Percentiles rank a stretch among this genome's conserved stretches.
Evolutionary conservation across 208 protist species (phyloP).

Genomic region (Strigomonas culicis): DNA sequence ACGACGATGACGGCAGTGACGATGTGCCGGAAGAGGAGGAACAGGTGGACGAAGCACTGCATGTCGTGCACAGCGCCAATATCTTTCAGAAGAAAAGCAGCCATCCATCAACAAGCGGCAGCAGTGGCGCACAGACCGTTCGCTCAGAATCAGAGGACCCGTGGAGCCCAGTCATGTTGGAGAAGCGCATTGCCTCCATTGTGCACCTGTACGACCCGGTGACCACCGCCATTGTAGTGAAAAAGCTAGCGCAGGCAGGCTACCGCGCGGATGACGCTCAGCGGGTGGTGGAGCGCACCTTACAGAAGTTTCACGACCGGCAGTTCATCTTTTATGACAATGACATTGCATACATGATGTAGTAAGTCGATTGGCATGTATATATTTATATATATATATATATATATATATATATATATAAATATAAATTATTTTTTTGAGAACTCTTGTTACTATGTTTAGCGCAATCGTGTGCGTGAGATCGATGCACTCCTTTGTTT

Average conservation of each 20-base stretch:
- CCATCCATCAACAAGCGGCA: too few relatives aligned
- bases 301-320: constrained; percentile 68
- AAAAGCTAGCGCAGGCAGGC: constrained; percentile 70
- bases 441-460: background rate
- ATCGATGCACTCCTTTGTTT: too few relatives aligned
- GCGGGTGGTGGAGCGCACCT: constrained; percentile 42
- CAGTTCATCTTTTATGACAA: constrained; percentile 80
- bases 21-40: constrained; percentile 3
- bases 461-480: too few relatives aligned
- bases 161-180: constrained; percentile 32
- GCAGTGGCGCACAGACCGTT: too few relatives aligned
- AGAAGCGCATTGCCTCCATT: constrained; percentile 66
- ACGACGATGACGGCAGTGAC: background rate
- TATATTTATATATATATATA: background rate
- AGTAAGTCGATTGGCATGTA: constrained; percentile 1
- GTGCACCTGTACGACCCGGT: constrained; percentile 80
- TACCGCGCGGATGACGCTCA: constrained; percentile 35
- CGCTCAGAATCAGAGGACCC: background rate
- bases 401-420: too few relatives aligned
- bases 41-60: background rate
- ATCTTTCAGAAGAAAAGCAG: too few relatives aligned
- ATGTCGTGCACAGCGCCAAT: background rate
- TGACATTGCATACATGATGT: constrained; percentile 80
- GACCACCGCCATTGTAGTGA: constrained; percentile 69
- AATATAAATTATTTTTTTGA: background rate